Base-by-base conservation (phyloP, 805 yeast genomes). In the Nakazawaea sp. region DNA sequence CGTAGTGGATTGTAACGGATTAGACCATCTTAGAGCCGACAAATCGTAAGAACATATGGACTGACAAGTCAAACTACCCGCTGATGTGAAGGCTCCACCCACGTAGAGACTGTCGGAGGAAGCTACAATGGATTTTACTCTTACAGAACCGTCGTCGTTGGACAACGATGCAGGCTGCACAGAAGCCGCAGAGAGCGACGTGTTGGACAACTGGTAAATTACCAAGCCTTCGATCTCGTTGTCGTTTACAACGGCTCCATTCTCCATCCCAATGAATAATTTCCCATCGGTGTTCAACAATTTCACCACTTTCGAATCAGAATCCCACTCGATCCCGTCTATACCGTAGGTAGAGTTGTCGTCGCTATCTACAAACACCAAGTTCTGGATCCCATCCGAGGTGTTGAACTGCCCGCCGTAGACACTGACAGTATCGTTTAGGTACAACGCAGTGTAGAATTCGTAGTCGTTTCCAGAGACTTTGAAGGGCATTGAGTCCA, bases 11-110 rank as follows among this genome's bases (percentile, higher is more conserved):
- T 55, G 41, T 24, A 60, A 57, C 3, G 75, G 71, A 41, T 49
- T 60, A 6, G 59, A 56, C 84, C 95, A 81, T 16, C 78, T 59
- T 0, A 72, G 60, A 23, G 66, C 62, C 3, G 57, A 51, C 43
- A 76, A 54, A 47, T 80, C 79, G 52, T 73, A 85, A 25, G 80
- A 58, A 53, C 96, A 88, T 26, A 89, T 56, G 1, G 75, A 69
- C 2, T 64, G 54, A 56, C 96, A 88, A 18, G 59, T 55, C 23
- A 70, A 58, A 4, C 73, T 60, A 0, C 81, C 79, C 2, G 83
- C 78, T 16, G 64, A 53, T 16, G 66, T 69, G 52, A 84, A 87
- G 30, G 70, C 64, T 18, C 97, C 96, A 27, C 83, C 95, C 10
- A 84, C 84, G 15, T 64, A 47, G 20, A 65, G 61, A 20, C 56